Base-by-base conservation (phyloP, 1,284 basidiomycete species). In the Cutaneotrichosporon sp. region DNA sequence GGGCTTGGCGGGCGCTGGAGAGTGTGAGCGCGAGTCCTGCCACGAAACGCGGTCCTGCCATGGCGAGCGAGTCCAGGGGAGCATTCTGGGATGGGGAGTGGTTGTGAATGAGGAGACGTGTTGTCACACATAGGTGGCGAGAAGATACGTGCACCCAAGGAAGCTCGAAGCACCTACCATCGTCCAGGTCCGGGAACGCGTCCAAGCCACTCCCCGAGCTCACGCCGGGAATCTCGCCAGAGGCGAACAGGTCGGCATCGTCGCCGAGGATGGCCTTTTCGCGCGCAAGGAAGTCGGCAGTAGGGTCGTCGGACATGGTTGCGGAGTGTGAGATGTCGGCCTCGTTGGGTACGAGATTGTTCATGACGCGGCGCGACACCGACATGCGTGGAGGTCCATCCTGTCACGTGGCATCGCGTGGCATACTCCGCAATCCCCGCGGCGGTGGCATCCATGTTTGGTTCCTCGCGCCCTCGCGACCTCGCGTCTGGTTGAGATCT, bases 261-360 rank as follows among this genome's bases (percentile, higher is more conserved):
- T 81, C 79, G 40, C 78, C 80, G 38, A 81, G 73, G 40, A 74
- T 73, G 40, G 76, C 78, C 70, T 78, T 77, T 65, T 81, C 80
- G 53, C 77, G 66, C 31, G 80, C 80, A 40, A 81, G 74, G 73
- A 80, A 81, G 68, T 80, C 80, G 42, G 80, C 80, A 63, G 76
- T 80, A 47, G 78, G 77, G 71, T 80, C 78, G 73, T 80, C 79
- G 55, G 75, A 75, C 79, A 81, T 81, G 47, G n/a, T 73, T 49
- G 51, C 53, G 61, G 14, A 22, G 31, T 38, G n/a, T 40, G 36
- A 18, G 21, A 49, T 55, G 30, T n/a, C 21, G 34, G 14, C 7
- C 11, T 11, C 40, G 14, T 21, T 22, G 11, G 10, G 14, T 18
- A 40, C 30, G 55, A 16, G 55, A 5, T 18, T 22, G 34, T 42